Conservation (phyloP, 805 yeast genomes). For the Diddensiella santjacobensis region DNA sequence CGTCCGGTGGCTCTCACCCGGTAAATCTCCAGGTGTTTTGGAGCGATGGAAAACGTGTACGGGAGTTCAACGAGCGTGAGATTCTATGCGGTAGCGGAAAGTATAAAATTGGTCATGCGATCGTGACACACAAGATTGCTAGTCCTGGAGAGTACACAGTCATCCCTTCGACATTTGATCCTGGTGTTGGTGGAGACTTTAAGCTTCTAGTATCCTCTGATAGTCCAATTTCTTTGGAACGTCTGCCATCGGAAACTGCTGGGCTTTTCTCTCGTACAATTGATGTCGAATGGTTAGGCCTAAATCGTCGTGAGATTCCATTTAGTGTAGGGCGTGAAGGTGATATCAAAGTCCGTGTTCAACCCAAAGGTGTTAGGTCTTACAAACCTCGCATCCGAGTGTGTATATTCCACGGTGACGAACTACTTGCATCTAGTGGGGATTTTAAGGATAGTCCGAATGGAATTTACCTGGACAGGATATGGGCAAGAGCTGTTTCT, state of each 20-base stretch:
- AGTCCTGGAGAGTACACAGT: constrained; percentile 40
- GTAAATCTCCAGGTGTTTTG: constrained; percentile 47
- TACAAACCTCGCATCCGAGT: constrained; percentile 22
- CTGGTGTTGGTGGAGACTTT: constrained; percentile 2
- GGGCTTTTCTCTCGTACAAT: constrained; percentile 8
- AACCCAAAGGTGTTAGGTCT: not conserved
- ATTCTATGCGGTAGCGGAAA: constrained; percentile 35
- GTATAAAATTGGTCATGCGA: constrained; percentile 26
- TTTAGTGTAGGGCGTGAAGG: constrained; percentile 4
- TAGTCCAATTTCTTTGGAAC: not conserved
- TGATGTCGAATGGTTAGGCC: constrained; percentile 17
- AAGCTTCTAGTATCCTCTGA: not conserved
- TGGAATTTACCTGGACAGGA: constrained; percentile 18
- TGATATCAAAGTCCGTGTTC: not conserved
- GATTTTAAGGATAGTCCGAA: constrained; percentile 16
- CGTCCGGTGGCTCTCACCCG: constrained; percentile 27
- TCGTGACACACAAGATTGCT: not conserved
- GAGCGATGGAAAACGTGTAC: constrained; percentile 27
- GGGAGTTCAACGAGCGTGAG: constrained; percentile 31
- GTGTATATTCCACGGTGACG: constrained; percentile 10
- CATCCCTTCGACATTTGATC: constrained; percentile 45
- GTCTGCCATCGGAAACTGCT: not conserved
- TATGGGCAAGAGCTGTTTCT: constrained; percentile 2
- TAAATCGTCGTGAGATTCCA: constrained; percentile 12
- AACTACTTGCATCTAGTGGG: constrained; percentile 9